Conservation (phyloP, 2,329 filamentous ascomycete genomes). For the Stemphylium vesicarium region DNA sequence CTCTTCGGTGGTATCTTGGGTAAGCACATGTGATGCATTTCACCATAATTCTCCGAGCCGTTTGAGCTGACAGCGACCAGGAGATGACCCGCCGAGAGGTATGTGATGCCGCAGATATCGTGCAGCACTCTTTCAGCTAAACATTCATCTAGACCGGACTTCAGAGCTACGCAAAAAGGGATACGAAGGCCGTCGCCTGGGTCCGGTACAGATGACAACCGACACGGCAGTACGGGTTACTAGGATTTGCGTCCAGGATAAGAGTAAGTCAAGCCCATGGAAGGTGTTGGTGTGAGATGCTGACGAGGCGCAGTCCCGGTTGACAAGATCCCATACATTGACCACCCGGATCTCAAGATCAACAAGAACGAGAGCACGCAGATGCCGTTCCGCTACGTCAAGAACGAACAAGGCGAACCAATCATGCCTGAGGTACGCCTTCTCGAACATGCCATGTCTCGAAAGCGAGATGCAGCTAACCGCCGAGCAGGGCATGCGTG, state of each 20-base stretch:
- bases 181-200: slow-evolving; percentile 83
- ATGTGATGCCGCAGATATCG: slow-evolving; percentile 41
- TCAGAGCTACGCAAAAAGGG: slow-evolving; percentile 95
- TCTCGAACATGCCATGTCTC: slow-evolving; percentile 18
- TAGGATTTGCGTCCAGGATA: slow-evolving; percentile 83
- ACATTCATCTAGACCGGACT: slow-evolving; percentile 73
- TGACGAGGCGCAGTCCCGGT: slow-evolving; percentile 67
- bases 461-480: slow-evolving; percentile 29
- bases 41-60: not conserved
- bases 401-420: slow-evolving; percentile 73
- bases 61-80: slow-evolving; percentile 55
- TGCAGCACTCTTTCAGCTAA: slow-evolving; percentile 24
- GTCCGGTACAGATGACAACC: slow-evolving; percentile 96
- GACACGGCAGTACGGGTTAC: slow-evolving; percentile 96
- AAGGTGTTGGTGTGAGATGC: slow-evolving; percentile 8
- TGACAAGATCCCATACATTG: slow-evolving; percentile 79
- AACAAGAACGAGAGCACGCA: slow-evolving; percentile 91
- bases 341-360: slow-evolving; percentile 88
- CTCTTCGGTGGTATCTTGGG: slow-evolving; percentile 95
- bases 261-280: slow-evolving; percentile 63
- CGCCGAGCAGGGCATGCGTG: slow-evolving; percentile 79
- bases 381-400: slow-evolving; percentile 98
- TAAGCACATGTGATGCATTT: slow-evolving; percentile 51
- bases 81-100: slow-evolving; percentile 94
- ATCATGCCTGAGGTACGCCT: slow-evolving; percentile 85